phyloP scores from a whole-genome alignment of 78 protist species.

The Emiliania huxleyi region DNA sequence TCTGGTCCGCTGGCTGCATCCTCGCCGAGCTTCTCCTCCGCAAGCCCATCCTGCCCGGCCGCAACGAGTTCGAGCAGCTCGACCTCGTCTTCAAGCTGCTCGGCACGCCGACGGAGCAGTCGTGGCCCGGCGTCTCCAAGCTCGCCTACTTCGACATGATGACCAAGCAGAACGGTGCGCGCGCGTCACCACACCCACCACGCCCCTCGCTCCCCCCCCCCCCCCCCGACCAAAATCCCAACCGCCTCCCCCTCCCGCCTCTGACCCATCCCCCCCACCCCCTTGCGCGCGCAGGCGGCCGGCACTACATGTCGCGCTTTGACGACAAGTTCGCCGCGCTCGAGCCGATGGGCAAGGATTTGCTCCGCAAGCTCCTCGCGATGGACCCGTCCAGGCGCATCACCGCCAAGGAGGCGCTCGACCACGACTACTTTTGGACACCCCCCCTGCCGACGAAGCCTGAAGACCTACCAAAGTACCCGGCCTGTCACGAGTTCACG shows the following conservation, averaged over 20 bases:
- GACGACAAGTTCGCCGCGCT: background rate
- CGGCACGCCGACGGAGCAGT: conserved; percentile 43
- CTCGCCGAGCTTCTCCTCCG: too few relatives aligned
- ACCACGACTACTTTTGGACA: conserved; percentile 25
- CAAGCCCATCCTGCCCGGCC: conserved; percentile 50
- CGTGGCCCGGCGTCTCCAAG: conserved; percentile 42
- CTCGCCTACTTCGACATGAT: background rate
- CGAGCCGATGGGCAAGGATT: background rate
- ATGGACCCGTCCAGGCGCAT: conserved; percentile 12
- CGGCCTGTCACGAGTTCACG: background rate
- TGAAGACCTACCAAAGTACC: background rate
- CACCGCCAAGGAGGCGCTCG: background rate
- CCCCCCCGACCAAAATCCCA: background rate
- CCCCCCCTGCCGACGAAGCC: conserved; percentile 8
- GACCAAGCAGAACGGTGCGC: background rate
- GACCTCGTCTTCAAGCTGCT: background rate
- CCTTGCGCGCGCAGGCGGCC: too few relatives aligned
- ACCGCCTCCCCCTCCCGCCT: background rate
- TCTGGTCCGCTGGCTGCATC: too few relatives aligned
- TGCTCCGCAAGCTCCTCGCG: conserved; percentile 10
- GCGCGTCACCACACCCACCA: background rate
- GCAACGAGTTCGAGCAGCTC: conserved; percentile 24
- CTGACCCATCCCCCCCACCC: background rate
- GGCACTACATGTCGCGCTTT: background rate
- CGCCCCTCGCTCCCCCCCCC: too few relatives aligned